These are phyloP conservation scores for Cryptosporidium sp. DNA, from an alignment of 169 alveolate genomes.

Conservation along the genomic window DNA sequence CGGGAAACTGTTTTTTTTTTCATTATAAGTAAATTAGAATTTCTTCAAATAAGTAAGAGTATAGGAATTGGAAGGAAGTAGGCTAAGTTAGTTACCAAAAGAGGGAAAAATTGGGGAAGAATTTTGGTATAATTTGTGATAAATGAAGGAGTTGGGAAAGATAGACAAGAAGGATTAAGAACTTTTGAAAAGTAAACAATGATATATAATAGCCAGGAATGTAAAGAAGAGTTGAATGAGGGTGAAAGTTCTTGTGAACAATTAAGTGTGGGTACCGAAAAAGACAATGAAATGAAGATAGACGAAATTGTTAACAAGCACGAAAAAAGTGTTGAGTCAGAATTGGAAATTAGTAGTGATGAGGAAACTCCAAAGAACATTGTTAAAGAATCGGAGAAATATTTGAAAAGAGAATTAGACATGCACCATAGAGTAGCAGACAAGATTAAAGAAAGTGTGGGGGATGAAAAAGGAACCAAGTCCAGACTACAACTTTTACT, in stretches of 20 bases:
- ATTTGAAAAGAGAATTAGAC: conserved; percentile 33
- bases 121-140: background rate
- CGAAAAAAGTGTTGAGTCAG: conserved; percentile 2
- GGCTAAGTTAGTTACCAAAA: background rate
- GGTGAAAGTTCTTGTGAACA: background rate
- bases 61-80: background rate
- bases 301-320: background rate
- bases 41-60: background rate
- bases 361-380: conserved; percentile 23
- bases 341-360: conserved; percentile 16
- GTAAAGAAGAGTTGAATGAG: conserved; percentile 8
- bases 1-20: background rate
- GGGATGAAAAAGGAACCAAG: background rate
- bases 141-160: background rate
- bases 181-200: background rate
- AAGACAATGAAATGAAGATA: background rate
- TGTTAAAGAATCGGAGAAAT: conserved; percentile 24
- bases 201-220: background rate
- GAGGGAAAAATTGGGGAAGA: background rate
- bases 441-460: conserved; percentile 7
- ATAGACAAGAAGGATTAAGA: background rate
- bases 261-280: background rate
- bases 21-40: too few species aligned
- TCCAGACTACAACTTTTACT: conserved; percentile 36
- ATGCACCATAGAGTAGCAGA: conserved; percentile 38